phyloP scores from a whole-genome alignment of 2,329 filamentous ascomycete species.

The Dendrostoma leiphaemia region DNA sequence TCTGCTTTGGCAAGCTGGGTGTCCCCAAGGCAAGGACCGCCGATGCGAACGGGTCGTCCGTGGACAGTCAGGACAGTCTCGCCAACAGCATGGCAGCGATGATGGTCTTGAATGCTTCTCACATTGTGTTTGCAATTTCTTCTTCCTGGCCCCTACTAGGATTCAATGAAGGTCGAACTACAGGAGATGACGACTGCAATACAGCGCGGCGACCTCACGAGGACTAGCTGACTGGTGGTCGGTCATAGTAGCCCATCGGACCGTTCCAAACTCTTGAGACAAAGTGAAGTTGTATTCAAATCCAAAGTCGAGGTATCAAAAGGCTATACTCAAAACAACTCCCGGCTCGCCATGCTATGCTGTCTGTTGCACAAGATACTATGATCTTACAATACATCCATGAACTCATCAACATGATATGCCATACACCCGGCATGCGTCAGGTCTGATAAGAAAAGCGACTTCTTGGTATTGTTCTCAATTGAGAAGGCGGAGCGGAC shows the following conservation, averaged over 20 bases:
- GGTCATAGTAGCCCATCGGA: not conserved
- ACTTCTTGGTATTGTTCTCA: conserved; percentile 3
- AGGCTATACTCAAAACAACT: not conserved
- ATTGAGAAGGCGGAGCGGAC: too few relatives aligned
- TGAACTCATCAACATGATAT: not conserved
- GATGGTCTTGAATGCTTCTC: too few relatives aligned
- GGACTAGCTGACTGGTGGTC: not conserved
- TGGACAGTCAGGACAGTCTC: too few relatives aligned
- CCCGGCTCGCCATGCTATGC: conserved; percentile 4
- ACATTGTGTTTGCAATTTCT: too few relatives aligned
- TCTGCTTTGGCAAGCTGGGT: too few relatives aligned
- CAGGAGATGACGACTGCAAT: not conserved
- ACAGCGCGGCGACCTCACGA: not conserved
- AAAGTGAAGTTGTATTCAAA: not conserved
- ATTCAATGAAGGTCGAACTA: too few relatives aligned
- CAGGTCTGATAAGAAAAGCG: conserved; percentile 2
- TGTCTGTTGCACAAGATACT: not conserved
- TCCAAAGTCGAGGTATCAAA: not conserved
- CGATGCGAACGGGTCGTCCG: too few relatives aligned
- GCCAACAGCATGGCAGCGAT: too few relatives aligned
- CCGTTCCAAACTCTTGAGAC: not conserved
- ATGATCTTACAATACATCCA: not conserved
- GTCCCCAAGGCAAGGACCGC: too few relatives aligned
- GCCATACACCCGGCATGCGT: not conserved
- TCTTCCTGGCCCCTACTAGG: too few relatives aligned